Conservation (phyloP, 768 basidiomycete genomes). For the Phanerochaete carnosa region DNA sequence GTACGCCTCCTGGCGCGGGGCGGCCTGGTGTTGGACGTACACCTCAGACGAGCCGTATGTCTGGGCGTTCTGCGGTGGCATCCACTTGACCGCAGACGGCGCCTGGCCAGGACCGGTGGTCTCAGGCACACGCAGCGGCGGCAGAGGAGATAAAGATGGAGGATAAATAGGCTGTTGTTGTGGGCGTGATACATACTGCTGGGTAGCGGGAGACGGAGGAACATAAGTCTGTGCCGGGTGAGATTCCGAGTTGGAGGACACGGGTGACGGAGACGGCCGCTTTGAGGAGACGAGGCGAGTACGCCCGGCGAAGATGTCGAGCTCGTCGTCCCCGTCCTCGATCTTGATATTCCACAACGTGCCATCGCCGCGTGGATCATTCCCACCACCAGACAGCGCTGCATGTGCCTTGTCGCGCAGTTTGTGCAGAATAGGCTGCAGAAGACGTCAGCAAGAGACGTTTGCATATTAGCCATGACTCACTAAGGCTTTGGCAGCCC, state of each 20-base stretch:
- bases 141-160: background rate
- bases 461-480: slow-evolving; percentile 17
- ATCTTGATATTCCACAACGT: slow-evolving; percentile 51
- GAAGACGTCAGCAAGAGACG: background rate
- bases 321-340: slow-evolving; percentile 58
- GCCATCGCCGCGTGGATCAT: slow-evolving; percentile 34
- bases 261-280: slow-evolving; percentile 24
- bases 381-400: slow-evolving; percentile 42
- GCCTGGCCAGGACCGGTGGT: background rate
- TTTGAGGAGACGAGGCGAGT: slow-evolving; percentile 57
- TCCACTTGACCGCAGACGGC: background rate
- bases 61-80: background rate
- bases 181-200: background rate
- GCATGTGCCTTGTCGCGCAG: slow-evolving; percentile 66
- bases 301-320: slow-evolving; percentile 67
- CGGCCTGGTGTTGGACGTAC: background rate
- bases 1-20: background rate
- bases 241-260: background rate
- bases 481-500: slow-evolving; percentile 66
- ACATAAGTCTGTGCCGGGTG: slow-evolving; percentile 1
- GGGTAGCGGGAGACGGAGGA: background rate
- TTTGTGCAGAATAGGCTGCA: slow-evolving; percentile 55
- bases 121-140: slow-evolving; percentile 1
- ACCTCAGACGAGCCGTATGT: background rate
- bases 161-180: background rate